Evolutionary conservation across 1,284 basidiomycete species (phyloP), one percentile per base, ranked within the genome.

Genomic region (Cystobasidiaceae sp.): DNA sequence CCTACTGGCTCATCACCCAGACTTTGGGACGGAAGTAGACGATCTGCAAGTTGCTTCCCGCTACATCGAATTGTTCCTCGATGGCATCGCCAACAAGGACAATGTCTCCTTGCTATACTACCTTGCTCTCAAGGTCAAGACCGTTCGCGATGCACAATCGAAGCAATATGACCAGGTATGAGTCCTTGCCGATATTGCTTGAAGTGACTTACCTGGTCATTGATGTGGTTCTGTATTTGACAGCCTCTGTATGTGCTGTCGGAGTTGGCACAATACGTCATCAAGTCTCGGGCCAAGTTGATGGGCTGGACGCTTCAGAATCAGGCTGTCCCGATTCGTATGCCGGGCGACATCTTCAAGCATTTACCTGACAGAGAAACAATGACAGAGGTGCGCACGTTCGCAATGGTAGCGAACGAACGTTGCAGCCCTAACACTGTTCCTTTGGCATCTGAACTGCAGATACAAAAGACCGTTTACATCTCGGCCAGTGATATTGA

Each of bases 1-100:
- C 73, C 77, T 94, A 0, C 80, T 98, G 1, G 89, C 93, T 0
- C 92, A 96, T 74, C 94, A 98, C 77, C 93, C 94, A 1, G 94
- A 98, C 77, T 92, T 93, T 73, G 25, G 17, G 41, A 33, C 44
- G 30, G 57, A 67, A 8, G 39, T 51, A 1, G 58, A 55, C 3
- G 46, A 21, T 67, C 39, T 67, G 39, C 54, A 60, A 41, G 66
- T 21, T 52, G 68, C 23, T 52, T 4, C 4, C 65, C 91, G 90
- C 77, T 96, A 97, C 76, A 82, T 98, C 68, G 85, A 89, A 25
- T 88, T 96, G 72, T 98, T 90, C 76, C 80, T 97, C 8, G 86
- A 90, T 55, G 80, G 85, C 52, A 79, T 97, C 13, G 85, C 83
- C 9, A 84, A 82, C 5, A 75, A 82, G 21, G 87, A 94, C 50